phyloP scores from a whole-genome alignment of 2,329 filamentous ascomycete genomes.

The Talaromyces verruculosus region DNA sequence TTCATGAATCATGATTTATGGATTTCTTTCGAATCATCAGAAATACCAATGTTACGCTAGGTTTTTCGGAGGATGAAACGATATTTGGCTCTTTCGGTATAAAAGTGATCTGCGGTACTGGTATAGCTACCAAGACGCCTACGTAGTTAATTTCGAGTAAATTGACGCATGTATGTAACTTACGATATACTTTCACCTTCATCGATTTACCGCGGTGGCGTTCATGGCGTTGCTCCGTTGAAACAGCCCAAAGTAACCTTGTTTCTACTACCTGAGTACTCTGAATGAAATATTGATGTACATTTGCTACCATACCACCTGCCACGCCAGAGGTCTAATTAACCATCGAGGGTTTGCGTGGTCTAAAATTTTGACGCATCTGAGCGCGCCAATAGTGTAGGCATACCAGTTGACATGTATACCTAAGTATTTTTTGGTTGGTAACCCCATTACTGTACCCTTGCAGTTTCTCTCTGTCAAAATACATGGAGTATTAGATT shows the following conservation, averaged over 20 bases:
- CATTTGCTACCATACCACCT: background rate
- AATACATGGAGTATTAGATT: background rate
- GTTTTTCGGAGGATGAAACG: background rate
- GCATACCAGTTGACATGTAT: background rate
- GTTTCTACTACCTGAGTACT: background rate
- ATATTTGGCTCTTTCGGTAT: background rate
- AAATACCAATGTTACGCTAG: background rate
- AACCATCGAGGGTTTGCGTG: background rate
- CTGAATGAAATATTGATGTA: background rate
- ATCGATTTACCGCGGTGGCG: background rate
- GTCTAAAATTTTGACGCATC: background rate
- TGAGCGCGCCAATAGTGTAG: background rate
- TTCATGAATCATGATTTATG: background rate
- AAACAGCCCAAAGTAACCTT: constrained; percentile 24
- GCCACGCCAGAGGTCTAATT: background rate
- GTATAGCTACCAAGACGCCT: background rate
- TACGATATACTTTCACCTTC: background rate
- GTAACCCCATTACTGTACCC: background rate
- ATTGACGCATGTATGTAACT: background rate
- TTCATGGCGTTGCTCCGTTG: background rate
- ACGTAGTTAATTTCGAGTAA: background rate
- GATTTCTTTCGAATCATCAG: background rate
- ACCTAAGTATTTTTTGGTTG: background rate
- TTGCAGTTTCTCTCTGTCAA: background rate
- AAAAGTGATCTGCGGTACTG: background rate